Base-by-base conservation (phyloP, 345 rosid species). In the Heritiera littoralis region DNA sequence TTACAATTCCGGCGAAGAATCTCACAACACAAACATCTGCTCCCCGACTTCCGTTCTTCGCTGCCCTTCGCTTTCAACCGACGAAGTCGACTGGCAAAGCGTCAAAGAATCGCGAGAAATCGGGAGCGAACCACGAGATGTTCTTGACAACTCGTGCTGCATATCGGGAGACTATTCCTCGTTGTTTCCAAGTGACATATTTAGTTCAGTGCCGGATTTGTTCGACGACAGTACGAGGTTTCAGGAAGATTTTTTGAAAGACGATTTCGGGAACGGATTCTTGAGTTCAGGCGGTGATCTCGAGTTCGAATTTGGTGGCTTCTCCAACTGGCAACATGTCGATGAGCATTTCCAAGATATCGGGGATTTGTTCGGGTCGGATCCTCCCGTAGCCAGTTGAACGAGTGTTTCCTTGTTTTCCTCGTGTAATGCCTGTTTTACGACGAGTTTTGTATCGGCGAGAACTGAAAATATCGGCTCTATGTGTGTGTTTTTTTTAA, bases 1-100 rank as follows among this genome's bases (percentile, higher is more conserved):
- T 14, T 84, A 88, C 69, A 83, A 80, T 76, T 82, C 90, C 74
- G 89, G 83, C 66, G 89, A 84, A 10, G 93, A 88, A 78, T 89
- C 90, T 32, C 84, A 82, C 79, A 87, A 78, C 79, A 86, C 59
- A 48, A 58, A 78, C 46, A 64, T 75, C 56, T 56, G 79, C 43
- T 96, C 98, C 46, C 98, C 99, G 2, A 89, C 86, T 1, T 94
- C 99, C 0, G 97, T 94, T 23, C 97, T 96, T 28, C 89, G 89
- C 15, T 87, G 90, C 59, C 88, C 87, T 20, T 85, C 89, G 41
- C 51, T 84, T 45, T 82, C 84, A 6, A 82, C 80, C 51, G 97
- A 89, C 49, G 93, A 87, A 58, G 83, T 83, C 70, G 88, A 84
- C 76, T 85, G 87, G 0, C 87, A 82, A 32, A 63, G 81, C 45